These are phyloP conservation scores for Venturia nashicola DNA, from an alignment of 2,329 filamentous ascomycete genomes.

Conservation along the genomic window DNA sequence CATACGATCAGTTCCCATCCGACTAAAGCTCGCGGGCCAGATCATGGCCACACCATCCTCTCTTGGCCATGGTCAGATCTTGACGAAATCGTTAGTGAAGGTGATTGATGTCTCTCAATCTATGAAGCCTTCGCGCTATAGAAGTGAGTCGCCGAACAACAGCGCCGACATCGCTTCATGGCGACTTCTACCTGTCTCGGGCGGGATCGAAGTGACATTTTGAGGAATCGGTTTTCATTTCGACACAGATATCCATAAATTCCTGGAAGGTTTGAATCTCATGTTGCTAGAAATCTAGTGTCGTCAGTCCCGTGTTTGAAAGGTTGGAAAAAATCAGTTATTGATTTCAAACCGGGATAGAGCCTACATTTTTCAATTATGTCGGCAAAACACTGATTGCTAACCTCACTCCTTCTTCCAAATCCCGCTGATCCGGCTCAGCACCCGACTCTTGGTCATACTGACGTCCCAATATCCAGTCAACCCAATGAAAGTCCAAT, in stretches of 20 bases:
- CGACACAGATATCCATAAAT: background rate
- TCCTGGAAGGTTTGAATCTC: background rate
- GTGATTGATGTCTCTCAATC: background rate
- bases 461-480: slow-evolving; percentile 14
- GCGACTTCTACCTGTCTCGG: background rate
- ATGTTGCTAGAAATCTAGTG: background rate
- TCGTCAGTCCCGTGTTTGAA: background rate
- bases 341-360: background rate
- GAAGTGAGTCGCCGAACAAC: background rate
- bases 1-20: background rate
- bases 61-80: background rate
- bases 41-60: background rate
- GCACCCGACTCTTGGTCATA: slow-evolving; percentile 15
- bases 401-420: slow-evolving; percentile 16
- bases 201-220: background rate
- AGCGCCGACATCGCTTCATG: background rate
- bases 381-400: background rate
- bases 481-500: slow-evolving; percentile 18
- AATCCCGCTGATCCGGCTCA: slow-evolving; percentile 17
- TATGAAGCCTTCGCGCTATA: background rate
- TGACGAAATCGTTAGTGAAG: background rate
- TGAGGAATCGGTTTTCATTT: too few species aligned
- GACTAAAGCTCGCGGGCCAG: background rate
- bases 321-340: background rate
- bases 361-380: background rate